These are phyloP conservation scores for Cyberlindnera maclurae DNA, from an alignment of 805 yeast species.

Conservation along the genomic window DNA sequence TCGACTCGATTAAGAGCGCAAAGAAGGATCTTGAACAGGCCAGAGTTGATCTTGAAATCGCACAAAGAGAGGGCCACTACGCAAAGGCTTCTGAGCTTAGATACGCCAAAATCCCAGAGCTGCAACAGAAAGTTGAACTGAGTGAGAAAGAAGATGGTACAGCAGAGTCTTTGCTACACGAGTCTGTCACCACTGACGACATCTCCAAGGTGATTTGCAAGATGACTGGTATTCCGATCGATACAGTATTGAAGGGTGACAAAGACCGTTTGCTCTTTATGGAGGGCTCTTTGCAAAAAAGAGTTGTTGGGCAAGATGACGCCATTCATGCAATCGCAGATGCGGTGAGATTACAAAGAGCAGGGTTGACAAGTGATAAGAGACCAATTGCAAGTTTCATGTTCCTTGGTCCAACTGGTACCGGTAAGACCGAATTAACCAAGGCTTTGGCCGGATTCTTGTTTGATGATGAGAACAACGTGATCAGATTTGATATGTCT, in stretches of 20 bases:
- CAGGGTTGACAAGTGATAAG: slow-evolving; percentile 90
- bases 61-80: slow-evolving; percentile 79
- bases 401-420: slow-evolving; percentile 98
- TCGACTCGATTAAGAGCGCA: slow-evolving; percentile 71
- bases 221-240: slow-evolving; percentile 95
- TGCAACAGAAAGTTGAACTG: slow-evolving; percentile 53
- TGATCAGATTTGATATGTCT: slow-evolving; percentile 93
- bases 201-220: slow-evolving; percentile 87
- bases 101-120: slow-evolving; percentile 77
- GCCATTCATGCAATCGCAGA: slow-evolving; percentile 86
- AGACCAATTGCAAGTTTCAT: slow-evolving; percentile 95
- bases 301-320: slow-evolving; percentile 93
- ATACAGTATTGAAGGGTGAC: slow-evolving; percentile 87
- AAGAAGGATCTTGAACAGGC: slow-evolving; percentile 83
- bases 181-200: slow-evolving; percentile 89
- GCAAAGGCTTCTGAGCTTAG: slow-evolving; percentile 85
- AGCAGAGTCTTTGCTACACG: slow-evolving; percentile 54
- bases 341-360: slow-evolving; percentile 93
- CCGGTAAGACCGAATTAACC: slow-evolving; percentile 95
- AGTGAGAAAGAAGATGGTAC: slow-evolving; percentile 29
- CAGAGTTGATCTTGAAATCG: slow-evolving; percentile 71
- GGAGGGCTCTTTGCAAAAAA: slow-evolving; percentile 70
- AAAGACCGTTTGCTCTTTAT: slow-evolving; percentile 82
- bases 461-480: slow-evolving; percentile 82
- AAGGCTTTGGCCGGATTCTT: slow-evolving; percentile 87